phyloP scores from a whole-genome alignment of 148 eudicot genomes.

The Persicaria maculosa region DNA sequence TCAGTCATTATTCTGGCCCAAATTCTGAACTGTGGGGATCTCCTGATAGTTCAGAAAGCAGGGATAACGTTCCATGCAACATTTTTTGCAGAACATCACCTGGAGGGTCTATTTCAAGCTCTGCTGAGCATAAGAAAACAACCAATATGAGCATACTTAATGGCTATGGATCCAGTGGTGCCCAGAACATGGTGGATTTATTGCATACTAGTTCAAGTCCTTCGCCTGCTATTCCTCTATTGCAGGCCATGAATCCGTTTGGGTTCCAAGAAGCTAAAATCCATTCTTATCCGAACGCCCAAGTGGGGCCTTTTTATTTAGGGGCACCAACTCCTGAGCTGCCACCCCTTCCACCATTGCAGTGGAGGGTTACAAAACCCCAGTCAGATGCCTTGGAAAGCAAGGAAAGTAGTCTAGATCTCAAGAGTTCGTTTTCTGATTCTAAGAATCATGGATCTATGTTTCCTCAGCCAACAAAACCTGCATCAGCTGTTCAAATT shows the following conservation, averaged over 20 bases:
- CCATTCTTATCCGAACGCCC: conserved; percentile 19
- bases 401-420: conserved; percentile 19
- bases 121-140: conserved; percentile 30
- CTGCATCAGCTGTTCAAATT: conserved; percentile 13
- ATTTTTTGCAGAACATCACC: conserved; percentile 43
- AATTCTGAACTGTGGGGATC: conserved; percentile 89
- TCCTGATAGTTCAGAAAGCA: conserved; percentile 40
- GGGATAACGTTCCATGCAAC: conserved; percentile 42
- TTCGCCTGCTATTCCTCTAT: conserved; percentile 40
- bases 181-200: conserved; percentile 17
- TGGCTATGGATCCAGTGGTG: conserved; percentile 18
- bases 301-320: conserved; percentile 19
- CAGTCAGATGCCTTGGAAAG: conserved; percentile 25
- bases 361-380: conserved; percentile 55
- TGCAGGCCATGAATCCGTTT: conserved; percentile 39
- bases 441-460: conserved; percentile 24
- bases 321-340: conserved; percentile 40
- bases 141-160: conserved; percentile 15
- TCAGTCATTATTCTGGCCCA: conserved; percentile 55
- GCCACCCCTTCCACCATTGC: conserved; percentile 89
- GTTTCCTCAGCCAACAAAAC: conserved; percentile 29
- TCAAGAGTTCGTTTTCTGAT: conserved; percentile 25
- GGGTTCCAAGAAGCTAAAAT: conserved; percentile 29
- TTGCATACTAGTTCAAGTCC: conserved; percentile 23
- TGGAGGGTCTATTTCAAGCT: conserved; percentile 55